Base-by-base conservation (phyloP, 805 yeast genomes). In the Wickerhamomyces tratensis region DNA sequence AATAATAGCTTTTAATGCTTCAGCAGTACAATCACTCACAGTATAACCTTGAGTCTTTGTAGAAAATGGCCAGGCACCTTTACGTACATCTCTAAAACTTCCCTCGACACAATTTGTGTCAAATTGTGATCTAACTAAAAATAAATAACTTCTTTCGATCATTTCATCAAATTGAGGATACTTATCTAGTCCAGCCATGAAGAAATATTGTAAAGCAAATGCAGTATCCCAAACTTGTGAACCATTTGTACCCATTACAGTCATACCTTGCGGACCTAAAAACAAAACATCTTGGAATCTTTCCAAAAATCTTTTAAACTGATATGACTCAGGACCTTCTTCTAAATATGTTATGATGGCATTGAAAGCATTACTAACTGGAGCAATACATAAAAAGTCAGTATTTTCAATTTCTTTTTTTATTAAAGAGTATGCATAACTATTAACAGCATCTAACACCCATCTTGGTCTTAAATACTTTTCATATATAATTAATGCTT, bases 211-310 rank as follows among this genome's bases (percentile, higher is more conserved):
- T 26, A 93, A 69, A 43, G 86, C 83, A 65, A 93, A 91, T 0
- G 97, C 89, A 27, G 82, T 80, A 61, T 93, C 99, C 98, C 99
- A 93, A 1, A 83, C 89, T 63, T 93, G 99, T 0, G 86, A 86
- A 25, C 99, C 99, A 61, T 93, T 93, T 1, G 99, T 93, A 3
- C 99, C 99, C 86, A 84, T 86, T 43, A 86, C 83, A 2, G 91
- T 76, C 79, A 93, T 72, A 5, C 99, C 99, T 57, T 83, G 84
- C 0, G 88, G 84, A 0, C 96, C 94, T 64, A 83, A 82, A 62
- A 85, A 88, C 41, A 87, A 53, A 34, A 78, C 79, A 52, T 93
- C 97, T 35, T 78, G 72, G 67, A 86, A 77, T 45, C 93, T 68
- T 14, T 65, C 69, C 38, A 73, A 58, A 30, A 81, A 71, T 25